phyloP scores from a whole-genome alignment of 345 rosid species.

The Eucalyptus pauciflora region DNA sequence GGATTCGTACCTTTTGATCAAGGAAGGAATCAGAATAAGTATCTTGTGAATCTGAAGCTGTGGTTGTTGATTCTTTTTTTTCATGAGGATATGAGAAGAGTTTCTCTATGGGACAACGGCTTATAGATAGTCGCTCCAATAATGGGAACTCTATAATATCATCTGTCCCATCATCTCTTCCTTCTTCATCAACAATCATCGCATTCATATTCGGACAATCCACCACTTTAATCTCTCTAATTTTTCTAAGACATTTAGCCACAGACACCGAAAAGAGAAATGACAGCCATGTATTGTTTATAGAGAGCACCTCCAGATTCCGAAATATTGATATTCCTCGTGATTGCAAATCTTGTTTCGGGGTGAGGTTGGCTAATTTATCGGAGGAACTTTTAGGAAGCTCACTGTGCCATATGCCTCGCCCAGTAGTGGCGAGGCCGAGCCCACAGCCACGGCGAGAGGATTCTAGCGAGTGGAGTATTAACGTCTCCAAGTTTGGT shows the following conservation, averaged over 20 bases:
- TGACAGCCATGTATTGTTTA: too few species aligned
- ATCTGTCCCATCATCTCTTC: neutral
- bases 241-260: neutral
- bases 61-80: neutral
- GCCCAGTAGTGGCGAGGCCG: too few species aligned
- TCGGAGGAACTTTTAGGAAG: too few species aligned
- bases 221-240: rapidly evolving
- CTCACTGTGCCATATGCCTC: too few species aligned
- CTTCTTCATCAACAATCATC: neutral
- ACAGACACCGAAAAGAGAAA: too few species aligned
- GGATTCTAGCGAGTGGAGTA: too few species aligned
- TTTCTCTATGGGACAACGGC: rapidly evolving
- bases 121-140: neutral
- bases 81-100: neutral
- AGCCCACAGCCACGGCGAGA: too few species aligned
- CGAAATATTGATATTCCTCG: too few species aligned
- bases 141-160: neutral
- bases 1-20: neutral
- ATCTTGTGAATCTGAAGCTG: neutral
- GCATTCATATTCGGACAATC: neutral
- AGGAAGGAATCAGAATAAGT: neutral
- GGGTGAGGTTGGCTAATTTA: too few species aligned
- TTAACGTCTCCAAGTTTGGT: too few species aligned
- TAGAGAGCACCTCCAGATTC: too few species aligned
- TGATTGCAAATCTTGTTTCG: too few species aligned